Base-by-base conservation (phyloP, 1,139 yeast species). In the Kluyveromyces sp. region DNA sequence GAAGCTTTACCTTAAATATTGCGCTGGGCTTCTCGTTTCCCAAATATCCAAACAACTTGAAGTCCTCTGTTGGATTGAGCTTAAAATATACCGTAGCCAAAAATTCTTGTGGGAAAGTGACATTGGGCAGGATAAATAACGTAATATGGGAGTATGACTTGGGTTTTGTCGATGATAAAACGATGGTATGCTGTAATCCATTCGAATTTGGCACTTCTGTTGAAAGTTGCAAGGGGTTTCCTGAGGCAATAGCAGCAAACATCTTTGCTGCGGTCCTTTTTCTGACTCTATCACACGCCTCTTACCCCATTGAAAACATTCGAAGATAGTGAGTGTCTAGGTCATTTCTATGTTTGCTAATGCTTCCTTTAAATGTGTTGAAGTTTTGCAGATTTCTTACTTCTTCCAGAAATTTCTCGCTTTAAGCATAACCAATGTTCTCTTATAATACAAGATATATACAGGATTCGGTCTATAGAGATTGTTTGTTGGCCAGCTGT, bases 81-180 rank as follows among this genome's bases (percentile, higher is more conserved):
- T 92, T 95, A 64, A 88, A 89, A 64, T 84, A 92, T 2, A 92
- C 86, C 39, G 89, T 72, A 0, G 96, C 97, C 0, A 92, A 80
- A 55, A 71, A 82, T 42, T 75, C 75, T 1, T 78, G 73, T 44
- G 89, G 95, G 38, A 84, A 68, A 4, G 69, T 70, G 2, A 74
- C 72, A 52, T 69, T 83, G 2, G 96, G 96, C 9, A 87, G 70
- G 33, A 85, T 67, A 57, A 87, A 87, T 16, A 87, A 68, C 2
- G 92, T 82, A 42, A 87, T 71, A 58, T 84, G 89, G 39, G 87
- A 80, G 44, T 61, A 59, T 3, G 57, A 53, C 31, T 60, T 60
- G 12, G 66, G 63, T 43, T 59, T 60, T 4, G 65, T 58, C 3
- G 65, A 60, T 0, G 64, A 56, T 33, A 63, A 48, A 2, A 61